Conservation (phyloP, 1,139 yeast species). For the Diutina siamensis region DNA sequence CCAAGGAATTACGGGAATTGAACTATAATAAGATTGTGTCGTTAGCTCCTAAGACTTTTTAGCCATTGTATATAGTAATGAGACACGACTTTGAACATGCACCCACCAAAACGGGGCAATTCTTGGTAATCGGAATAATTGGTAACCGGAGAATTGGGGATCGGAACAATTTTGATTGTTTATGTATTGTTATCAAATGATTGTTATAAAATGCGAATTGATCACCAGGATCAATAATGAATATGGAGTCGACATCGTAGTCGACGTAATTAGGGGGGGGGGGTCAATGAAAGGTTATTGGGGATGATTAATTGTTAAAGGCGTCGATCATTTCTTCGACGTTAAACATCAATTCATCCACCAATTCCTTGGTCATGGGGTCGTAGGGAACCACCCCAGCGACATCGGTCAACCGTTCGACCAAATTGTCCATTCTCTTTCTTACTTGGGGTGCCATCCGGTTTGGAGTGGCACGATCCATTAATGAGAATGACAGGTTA, state of each 20-base stretch:
- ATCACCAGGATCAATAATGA: background rate
- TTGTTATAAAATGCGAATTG: too few species aligned
- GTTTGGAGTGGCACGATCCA: background rate
- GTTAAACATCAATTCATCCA: background rate
- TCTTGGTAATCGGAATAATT: too few species aligned
- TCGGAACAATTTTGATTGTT: too few species aligned
- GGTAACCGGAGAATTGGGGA: too few species aligned
- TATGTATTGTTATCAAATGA: too few species aligned
- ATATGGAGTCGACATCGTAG: too few species aligned
- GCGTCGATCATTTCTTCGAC: background rate
- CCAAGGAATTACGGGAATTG: slow-evolving; percentile 78
- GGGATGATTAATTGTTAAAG: background rate
- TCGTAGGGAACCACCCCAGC: background rate
- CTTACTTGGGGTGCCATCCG: background rate
- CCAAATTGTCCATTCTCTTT: background rate
- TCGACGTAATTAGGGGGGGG: too few species aligned
- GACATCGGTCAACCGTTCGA: background rate
- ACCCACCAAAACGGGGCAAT: too few species aligned
- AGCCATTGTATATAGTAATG: slow-evolving; percentile 10
- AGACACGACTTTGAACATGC: background rate
- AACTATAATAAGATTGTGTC: slow-evolving; percentile 82
- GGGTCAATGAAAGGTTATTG: too few species aligned
- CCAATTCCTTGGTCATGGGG: background rate
- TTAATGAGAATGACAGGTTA: background rate
- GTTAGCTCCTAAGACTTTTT: slow-evolving; percentile 80